A percentile compares a stretch with the other conserved stretches of the same genome.
These are phyloP conservation scores for Symbiodinium natans DNA, from an alignment of 73 alveolate genomes.

Conservation along the genomic window DNA sequence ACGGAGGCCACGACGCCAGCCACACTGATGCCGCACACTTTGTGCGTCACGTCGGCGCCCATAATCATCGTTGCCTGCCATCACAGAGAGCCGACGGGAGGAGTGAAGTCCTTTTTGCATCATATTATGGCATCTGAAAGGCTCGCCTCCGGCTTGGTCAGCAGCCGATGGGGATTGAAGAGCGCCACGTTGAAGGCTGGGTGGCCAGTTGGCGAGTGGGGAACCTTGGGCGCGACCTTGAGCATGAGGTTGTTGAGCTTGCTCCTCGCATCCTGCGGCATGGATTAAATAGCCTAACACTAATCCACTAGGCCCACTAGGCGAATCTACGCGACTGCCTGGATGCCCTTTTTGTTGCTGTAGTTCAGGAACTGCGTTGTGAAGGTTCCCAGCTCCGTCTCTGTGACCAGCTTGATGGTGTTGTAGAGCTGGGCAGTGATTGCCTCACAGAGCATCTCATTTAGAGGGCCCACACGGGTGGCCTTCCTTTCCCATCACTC, in stretches of 20 bases:
- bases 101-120: no score
- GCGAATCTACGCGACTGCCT: no score
- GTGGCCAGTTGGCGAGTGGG: neutral
- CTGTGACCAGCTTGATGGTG: conserved; percentile 42
- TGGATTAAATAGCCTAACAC: no score
- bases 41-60: conserved; percentile 74
- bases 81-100: no score
- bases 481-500: neutral
- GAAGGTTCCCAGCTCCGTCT: conserved; percentile 48
- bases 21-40: conserved; percentile 70
- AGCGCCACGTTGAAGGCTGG: conserved; percentile 45
- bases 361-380: conserved; percentile 62
- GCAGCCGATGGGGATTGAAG: conserved; percentile 28
- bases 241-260: conserved; percentile 85
- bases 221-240: conserved; percentile 51
- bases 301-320: no score
- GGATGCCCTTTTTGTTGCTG: conserved; percentile 54
- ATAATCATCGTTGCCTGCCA: conserved; percentile 46
- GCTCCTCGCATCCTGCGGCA: conserved; percentile 33
- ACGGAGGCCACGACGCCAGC: conserved; percentile 29
- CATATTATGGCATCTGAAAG: no score
- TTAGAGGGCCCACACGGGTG: neutral
- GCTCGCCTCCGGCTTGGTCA: conserved; percentile 3
- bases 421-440: conserved; percentile 53
- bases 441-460: neutral